Evolutionary conservation across 83 land plant species (phyloP).

Genomic region (Picea abies): DNA sequence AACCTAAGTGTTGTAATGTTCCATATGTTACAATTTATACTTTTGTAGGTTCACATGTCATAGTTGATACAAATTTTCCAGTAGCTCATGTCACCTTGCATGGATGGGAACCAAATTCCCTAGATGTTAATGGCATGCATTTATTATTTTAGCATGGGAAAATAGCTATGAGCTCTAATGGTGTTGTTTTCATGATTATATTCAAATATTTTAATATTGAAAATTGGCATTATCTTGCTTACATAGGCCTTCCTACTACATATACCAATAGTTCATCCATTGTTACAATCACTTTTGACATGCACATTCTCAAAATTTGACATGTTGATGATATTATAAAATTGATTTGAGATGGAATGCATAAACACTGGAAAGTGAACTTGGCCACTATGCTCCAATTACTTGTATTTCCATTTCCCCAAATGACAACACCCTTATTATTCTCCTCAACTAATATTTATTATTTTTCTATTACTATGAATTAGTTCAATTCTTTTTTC

Average conservation of each 20-base stretch:
- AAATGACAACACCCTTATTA: conserved; percentile 56
- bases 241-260: conserved; percentile 56
- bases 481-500: too few species aligned
- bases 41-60: conserved; percentile 71
- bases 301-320: conserved; percentile 84
- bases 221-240: conserved; percentile 77
- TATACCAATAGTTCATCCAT: conserved; percentile 36
- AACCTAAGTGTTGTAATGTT: conserved; percentile 86
- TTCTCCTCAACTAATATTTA: too few species aligned
- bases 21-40: conserved; percentile 88
- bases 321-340: conserved; percentile 93
- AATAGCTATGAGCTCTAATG: conserved; percentile 39
- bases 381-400: conserved; percentile 88
- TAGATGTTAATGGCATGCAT: conserved; percentile 91
- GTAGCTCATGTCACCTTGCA: conserved; percentile 83
- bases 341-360: conserved; percentile 78
- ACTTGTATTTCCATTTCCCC: conserved; percentile 85
- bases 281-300: conserved; percentile 76
- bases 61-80: conserved; percentile 73
- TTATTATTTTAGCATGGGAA: conserved; percentile 94
- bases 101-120: conserved; percentile 97
- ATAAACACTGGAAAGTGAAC: conserved; percentile 73
- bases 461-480: conserved; percentile 22
- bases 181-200: conserved; percentile 89
- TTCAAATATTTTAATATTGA: conserved; percentile 62